Evolutionary conservation across 805 yeast species (phyloP).

Genomic region (Alloascoidea hylecoeti): DNA sequence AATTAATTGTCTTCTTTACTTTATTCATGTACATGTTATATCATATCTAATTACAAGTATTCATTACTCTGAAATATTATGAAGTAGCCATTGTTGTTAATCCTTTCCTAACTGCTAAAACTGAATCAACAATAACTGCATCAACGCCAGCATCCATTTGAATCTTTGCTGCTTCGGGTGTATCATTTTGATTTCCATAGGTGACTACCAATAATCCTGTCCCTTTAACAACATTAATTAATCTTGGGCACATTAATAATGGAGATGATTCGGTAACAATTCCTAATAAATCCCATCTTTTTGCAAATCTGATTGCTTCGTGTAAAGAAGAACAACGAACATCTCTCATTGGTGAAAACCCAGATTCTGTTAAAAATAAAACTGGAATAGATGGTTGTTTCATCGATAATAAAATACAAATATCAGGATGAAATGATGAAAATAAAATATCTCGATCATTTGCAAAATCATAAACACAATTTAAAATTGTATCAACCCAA

Average conservation of each 20-base stretch:
- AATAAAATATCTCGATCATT: conserved; percentile 77
- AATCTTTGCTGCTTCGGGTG: conserved; percentile 66
- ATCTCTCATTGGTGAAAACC: conserved; percentile 80
- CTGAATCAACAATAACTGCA: conserved; percentile 96
- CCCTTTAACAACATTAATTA: conserved; percentile 82
- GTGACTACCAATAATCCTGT: conserved; percentile 89
- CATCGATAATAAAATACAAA: conserved; percentile 70
- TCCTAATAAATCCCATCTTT: conserved; percentile 83
- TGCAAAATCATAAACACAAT: conserved; percentile 64
- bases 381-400: conserved; percentile 93
- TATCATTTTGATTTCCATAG: conserved; percentile 75
- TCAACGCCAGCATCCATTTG: conserved; percentile 94
- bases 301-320: conserved; percentile 82
- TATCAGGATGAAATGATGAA: conserved; percentile 91
- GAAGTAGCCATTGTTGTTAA: conserved; percentile 27
- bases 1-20: too few relatives aligned
- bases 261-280: conserved; percentile 85
- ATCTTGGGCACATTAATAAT: conserved; percentile 76
- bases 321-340: conserved; percentile 78
- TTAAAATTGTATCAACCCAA: conserved; percentile 79
- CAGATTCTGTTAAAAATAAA: conserved; percentile 79
- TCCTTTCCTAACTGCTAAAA: conserved; percentile 82
- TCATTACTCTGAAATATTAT: too few relatives aligned
- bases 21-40: too few relatives aligned
- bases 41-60: too few relatives aligned